A percentile compares a stretch with the other conserved stretches of the same genome.
These are phyloP conservation scores for Saturnispora quitensis DNA, from an alignment of 805 yeast genomes.

Conservation along the genomic window DNA sequence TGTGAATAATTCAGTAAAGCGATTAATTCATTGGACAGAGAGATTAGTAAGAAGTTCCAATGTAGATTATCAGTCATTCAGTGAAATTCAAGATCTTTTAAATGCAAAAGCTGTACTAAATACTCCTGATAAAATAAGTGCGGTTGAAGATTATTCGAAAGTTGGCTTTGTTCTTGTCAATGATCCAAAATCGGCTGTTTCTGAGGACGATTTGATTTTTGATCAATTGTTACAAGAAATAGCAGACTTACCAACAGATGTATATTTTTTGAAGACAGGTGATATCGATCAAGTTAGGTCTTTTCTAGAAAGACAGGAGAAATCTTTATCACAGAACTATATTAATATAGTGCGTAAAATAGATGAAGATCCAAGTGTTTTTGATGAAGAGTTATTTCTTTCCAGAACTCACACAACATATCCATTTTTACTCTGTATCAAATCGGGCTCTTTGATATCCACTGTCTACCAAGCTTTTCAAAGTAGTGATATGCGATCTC, in stretches of 20 bases:
- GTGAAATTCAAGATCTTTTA: slow-evolving; percentile 7
- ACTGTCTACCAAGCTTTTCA: slow-evolving; percentile 51
- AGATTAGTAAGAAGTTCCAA: slow-evolving; percentile 11
- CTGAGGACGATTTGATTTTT: slow-evolving; percentile 56
- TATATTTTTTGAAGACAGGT: slow-evolving; percentile 44
- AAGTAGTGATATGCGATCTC: slow-evolving; percentile 52
- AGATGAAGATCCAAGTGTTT: slow-evolving; percentile 18
- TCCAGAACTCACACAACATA: slow-evolving; percentile 46
- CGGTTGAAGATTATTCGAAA: slow-evolving; percentile 29
- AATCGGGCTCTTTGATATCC: slow-evolving; percentile 45
- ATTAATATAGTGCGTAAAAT: slow-evolving; percentile 32
- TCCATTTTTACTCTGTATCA: slow-evolving; percentile 56
- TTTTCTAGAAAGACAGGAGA: slow-evolving; percentile 34
- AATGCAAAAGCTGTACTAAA: slow-evolving; percentile 1
- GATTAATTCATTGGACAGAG: slow-evolving; percentile 39
- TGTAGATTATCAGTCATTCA: slow-evolving; percentile 4
- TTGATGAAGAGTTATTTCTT: slow-evolving; percentile 37
- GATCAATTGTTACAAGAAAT: slow-evolving; percentile 53
- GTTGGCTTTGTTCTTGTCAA: slow-evolving; percentile 46
- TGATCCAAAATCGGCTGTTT: slow-evolving; percentile 40
- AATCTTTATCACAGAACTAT: slow-evolving; percentile 32
- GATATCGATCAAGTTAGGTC: slow-evolving; percentile 31
- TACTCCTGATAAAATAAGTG: slow-evolving; percentile 15
- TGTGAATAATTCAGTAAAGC: slow-evolving; percentile 19
- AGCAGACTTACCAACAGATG: slow-evolving; percentile 46